Percentiles rank a stretch among this genome's conserved stretches.
These are phyloP conservation scores for Pseudogymnoascus sp. DNA, from an alignment of 2,329 filamentous ascomycete species.

Conservation along the genomic window DNA sequence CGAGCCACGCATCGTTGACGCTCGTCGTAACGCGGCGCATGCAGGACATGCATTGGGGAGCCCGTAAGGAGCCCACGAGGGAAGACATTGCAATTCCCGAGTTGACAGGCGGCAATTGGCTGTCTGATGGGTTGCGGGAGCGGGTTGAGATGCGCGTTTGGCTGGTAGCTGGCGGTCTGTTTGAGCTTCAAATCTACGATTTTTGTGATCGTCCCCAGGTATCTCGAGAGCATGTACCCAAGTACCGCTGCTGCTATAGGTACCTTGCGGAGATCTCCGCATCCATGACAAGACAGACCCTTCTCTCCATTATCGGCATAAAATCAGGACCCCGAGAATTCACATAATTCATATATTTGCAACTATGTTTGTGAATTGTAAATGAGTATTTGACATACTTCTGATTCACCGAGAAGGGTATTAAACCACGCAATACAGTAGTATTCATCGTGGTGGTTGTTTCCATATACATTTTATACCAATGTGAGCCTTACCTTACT, in stretches of 20 bases:
- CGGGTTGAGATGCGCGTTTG: not conserved
- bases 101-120: not conserved
- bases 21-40: slow-evolving; percentile 21
- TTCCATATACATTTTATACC: not conserved
- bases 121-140: not conserved
- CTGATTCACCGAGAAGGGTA: not conserved
- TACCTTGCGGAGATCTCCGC: slow-evolving; percentile 1
- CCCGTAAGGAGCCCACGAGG: slow-evolving; percentile 5
- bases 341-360: not conserved
- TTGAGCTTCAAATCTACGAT: not conserved
- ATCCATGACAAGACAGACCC: not conserved
- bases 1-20: slow-evolving; percentile 17
- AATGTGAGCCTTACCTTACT: not conserved
- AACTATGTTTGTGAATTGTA: not conserved
- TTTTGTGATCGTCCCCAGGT: slow-evolving; percentile 1
- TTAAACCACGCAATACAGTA: not conserved
- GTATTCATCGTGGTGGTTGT: not conserved
- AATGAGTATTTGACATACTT: not conserved
- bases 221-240: not conserved
- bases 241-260: not conserved
- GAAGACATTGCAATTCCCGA: slow-evolving; percentile 9
- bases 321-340: not conserved
- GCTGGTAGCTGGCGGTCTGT: not conserved
- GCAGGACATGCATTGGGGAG: slow-evolving; percentile 10
- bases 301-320: not conserved